Conservation (phyloP, 164 flowering plant genomes). For the Dillenia turbinata region DNA sequence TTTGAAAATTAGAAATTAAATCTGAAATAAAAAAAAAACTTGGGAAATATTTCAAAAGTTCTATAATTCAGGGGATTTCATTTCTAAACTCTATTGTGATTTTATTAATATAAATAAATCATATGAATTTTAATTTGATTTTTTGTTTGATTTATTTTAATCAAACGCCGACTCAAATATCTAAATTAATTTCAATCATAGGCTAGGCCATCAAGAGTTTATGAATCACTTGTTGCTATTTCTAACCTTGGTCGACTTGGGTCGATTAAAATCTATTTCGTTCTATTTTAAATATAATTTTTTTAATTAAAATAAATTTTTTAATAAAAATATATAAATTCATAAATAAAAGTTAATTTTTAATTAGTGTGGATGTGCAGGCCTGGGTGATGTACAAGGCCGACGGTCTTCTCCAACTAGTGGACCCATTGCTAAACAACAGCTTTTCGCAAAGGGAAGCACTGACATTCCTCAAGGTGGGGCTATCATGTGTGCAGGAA, state of each 20-base stretch:
- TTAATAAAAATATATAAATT: background rate
- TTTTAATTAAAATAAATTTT: background rate
- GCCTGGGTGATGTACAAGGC: slow-evolving; percentile 23
- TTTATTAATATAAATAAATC: too few species aligned
- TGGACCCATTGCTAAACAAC: slow-evolving; percentile 17
- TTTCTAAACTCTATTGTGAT: too few species aligned
- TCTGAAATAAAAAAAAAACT: too few species aligned
- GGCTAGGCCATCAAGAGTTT: too few species aligned
- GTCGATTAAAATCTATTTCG: too few species aligned
- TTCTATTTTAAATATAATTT: background rate
- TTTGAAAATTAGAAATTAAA: too few species aligned
- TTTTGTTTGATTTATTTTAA: too few species aligned
- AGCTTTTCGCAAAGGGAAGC: slow-evolving; percentile 13
- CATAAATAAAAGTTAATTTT: background rate
- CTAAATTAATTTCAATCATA: too few species aligned
- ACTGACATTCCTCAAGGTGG: slow-evolving; percentile 18
- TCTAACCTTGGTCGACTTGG: background rate
- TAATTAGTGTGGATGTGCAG: slow-evolving; percentile 11
- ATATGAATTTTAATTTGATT: too few species aligned
- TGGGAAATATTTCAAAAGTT: too few species aligned
- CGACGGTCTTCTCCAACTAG: slow-evolving; percentile 9
- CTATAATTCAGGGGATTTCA: too few species aligned
- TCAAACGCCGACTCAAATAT: too few species aligned
- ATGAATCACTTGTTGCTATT: background rate
- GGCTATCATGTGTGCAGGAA: slow-evolving; percentile 22